Percentiles rank a stretch among this genome's conserved stretches.
These are phyloP conservation scores for Cytospora mali DNA, from an alignment of 2,329 filamentous ascomycete species.

Conservation along the genomic window DNA sequence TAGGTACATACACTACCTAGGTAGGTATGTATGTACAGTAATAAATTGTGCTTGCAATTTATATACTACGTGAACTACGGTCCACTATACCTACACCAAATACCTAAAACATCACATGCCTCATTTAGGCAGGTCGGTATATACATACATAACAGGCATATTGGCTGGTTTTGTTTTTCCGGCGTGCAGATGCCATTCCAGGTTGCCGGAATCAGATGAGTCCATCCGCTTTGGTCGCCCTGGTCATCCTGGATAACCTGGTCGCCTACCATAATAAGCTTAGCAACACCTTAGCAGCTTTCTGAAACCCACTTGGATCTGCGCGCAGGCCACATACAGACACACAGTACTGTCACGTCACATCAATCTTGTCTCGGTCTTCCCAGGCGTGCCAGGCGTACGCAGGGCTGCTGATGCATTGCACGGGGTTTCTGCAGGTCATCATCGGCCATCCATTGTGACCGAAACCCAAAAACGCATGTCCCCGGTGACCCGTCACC, in stretches of 20 bases:
- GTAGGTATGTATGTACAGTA: too few species aligned
- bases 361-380: neutral
- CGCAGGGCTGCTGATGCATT: neutral
- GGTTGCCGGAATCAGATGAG: neutral
- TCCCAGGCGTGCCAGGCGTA: neutral
- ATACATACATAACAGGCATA: too few species aligned
- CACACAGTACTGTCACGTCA: neutral
- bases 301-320: neutral
- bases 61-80: too few species aligned
- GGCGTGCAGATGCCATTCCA: neutral
- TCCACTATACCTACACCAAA: too few species aligned
- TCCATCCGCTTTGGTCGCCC: neutral
- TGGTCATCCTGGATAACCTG: too few species aligned
- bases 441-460: neutral
- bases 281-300: neutral
- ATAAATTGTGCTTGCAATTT: too few species aligned
- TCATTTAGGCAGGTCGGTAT: too few species aligned
- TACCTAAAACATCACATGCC: too few species aligned
- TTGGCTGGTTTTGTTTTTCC: neutral
- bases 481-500: neutral
- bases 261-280: neutral
- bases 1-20: too few species aligned
- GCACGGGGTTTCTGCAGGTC: conserved; percentile 1
- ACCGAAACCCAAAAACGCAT: neutral
- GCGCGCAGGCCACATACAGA: neutral